phyloP scores from a whole-genome alignment of 2,329 filamentous ascomycete species.

The Phialophora expanda region DNA sequence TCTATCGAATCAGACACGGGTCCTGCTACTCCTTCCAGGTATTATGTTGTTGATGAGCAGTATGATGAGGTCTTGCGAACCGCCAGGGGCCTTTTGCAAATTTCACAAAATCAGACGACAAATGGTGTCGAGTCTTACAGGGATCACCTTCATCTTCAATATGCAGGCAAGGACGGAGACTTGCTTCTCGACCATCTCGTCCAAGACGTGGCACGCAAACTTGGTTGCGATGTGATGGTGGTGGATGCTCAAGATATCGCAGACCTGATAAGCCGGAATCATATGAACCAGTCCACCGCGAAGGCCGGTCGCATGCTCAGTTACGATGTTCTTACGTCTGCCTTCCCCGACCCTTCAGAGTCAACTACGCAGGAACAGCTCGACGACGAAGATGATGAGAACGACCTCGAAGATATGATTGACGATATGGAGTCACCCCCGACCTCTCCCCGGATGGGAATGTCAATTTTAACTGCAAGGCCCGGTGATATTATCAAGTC shows the following conservation, averaged over 20 bases:
- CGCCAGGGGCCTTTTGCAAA: conserved; percentile 34
- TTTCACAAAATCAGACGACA: conserved; percentile 36
- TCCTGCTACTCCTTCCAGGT: conserved; percentile 20
- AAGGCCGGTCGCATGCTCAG: conserved; percentile 36
- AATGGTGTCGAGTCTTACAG: conserved; percentile 56
- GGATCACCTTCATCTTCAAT: conserved; percentile 64
- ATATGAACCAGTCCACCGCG: conserved; percentile 19
- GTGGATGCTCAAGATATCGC: conserved; percentile 55
- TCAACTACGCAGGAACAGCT: conserved; percentile 32
- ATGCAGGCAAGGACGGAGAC: conserved; percentile 62
- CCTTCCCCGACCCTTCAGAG: conserved; percentile 28
- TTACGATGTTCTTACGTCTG: conserved; percentile 36
- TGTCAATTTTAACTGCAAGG: conserved; percentile 34
- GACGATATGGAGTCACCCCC: conserved; percentile 27
- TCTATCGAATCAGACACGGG: background rate
- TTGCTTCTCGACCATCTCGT: conserved; percentile 66
- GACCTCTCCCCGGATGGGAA: conserved; percentile 20
- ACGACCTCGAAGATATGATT: conserved; percentile 23
- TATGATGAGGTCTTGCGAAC: conserved; percentile 37
- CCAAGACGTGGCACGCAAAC: conserved; percentile 64
- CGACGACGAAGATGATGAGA: conserved; percentile 24
- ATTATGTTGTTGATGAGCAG: conserved; percentile 35
- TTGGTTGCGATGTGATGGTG: conserved; percentile 53
- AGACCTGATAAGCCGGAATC: conserved; percentile 45
- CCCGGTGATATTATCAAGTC: conserved; percentile 32